Evolutionary conservation across 331 rosid genomes (phyloP).

Genomic region (Phaseolus coccineus): DNA sequence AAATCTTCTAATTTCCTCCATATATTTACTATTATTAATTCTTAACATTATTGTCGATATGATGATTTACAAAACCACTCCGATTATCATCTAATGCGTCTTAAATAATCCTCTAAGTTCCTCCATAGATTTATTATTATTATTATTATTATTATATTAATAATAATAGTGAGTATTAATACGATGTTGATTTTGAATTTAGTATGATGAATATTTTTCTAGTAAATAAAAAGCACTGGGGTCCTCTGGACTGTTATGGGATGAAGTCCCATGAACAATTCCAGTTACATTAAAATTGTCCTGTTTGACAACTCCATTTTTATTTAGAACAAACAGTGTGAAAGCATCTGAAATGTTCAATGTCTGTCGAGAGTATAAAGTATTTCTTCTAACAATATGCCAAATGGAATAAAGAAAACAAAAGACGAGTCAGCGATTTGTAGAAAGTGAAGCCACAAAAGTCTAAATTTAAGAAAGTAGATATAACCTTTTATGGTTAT

Average conservation of each 20-base stretch:
- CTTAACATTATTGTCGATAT: not conserved
- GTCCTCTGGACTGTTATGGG: conserved; percentile 17
- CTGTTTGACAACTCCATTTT: conserved; percentile 37
- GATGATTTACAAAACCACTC: not conserved
- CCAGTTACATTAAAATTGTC: conserved; percentile 17
- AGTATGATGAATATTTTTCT: conserved; percentile 18
- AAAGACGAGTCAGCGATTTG: not conserved
- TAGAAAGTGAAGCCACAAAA: conserved; percentile 1
- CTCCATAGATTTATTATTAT: too few species aligned
- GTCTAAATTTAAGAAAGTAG: conserved; percentile 20
- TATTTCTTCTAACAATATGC: not conserved
- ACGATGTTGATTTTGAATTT: conserved; percentile 1
- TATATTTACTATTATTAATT: too few species aligned
- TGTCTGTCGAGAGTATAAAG: conserved; percentile 18
- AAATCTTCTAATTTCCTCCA: too few species aligned
- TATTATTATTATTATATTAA: too few species aligned
- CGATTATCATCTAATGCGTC: too few species aligned
- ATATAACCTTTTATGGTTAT: conserved; percentile 29
- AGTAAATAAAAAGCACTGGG: not conserved
- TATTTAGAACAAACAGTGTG: conserved; percentile 20
- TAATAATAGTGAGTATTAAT: too few species aligned
- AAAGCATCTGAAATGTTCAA: conserved; percentile 18
- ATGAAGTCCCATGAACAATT: conserved; percentile 43
- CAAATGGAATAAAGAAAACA: not conserved
- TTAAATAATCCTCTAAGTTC: too few species aligned